Conservation (phyloP, 768 basidiomycete genomes). For the Daedaleopsis sinensis region DNA sequence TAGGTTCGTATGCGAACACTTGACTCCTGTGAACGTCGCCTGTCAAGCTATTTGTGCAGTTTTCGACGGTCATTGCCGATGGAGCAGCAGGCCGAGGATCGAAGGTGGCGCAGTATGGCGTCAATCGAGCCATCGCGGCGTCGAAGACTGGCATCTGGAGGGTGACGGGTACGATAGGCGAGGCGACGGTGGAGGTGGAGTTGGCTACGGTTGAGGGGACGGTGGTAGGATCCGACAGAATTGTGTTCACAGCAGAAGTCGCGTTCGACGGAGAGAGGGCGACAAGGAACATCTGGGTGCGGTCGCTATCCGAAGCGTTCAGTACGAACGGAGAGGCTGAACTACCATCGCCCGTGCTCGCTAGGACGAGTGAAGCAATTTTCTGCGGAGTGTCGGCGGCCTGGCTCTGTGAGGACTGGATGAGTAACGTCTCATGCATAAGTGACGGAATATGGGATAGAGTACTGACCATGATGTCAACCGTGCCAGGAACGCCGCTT, state of each 20-base stretch:
- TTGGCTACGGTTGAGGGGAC: background rate
- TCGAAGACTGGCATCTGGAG: slow-evolving; percentile 50
- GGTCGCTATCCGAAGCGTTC: slow-evolving; percentile 32
- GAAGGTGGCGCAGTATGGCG: slow-evolving; percentile 63
- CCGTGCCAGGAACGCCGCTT: slow-evolving; percentile 40
- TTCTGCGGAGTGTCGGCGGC: slow-evolving; percentile 31
- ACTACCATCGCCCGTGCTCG: slow-evolving; percentile 2
- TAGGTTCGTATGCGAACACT: slow-evolving; percentile 56
- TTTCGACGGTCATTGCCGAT: slow-evolving; percentile 52
- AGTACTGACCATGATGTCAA: slow-evolving; percentile 52
- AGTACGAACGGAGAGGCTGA: slow-evolving; percentile 28
- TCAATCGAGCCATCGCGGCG: slow-evolving; percentile 36
- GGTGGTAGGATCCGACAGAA: background rate
- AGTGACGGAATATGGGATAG: background rate
- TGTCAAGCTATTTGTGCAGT: slow-evolving; percentile 38
- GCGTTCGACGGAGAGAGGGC: background rate
- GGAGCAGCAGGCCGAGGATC: slow-evolving; percentile 51
- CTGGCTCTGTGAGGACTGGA: slow-evolving; percentile 33
- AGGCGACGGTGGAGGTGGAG: slow-evolving; percentile 14
- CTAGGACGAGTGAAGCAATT: slow-evolving; percentile 46
- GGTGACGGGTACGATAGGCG: slow-evolving; percentile 37
- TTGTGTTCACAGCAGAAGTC: too few relatives aligned
- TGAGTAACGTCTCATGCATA: background rate
- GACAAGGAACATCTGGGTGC: slow-evolving; percentile 35
- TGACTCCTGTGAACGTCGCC: slow-evolving; percentile 49